Base-by-base conservation (phyloP, 106 monocot genomes). In the Posidonia australis region DNA sequence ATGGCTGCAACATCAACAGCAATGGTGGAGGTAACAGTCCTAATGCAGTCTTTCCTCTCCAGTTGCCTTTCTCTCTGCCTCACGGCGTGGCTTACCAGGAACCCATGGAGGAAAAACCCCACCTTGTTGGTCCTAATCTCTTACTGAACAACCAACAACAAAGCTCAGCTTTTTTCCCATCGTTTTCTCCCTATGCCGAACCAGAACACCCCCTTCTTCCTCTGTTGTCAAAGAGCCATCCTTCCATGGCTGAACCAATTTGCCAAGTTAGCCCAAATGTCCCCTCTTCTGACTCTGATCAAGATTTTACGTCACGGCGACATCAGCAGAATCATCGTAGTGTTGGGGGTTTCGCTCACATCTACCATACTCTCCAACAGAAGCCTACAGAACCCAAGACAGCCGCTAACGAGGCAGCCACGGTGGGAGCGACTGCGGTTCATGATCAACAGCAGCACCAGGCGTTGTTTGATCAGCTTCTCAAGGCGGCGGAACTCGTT, bases 401-500 rank as follows among this genome's bases (percentile, higher is more conserved):
- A n/a, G n/a, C n/a, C n/a, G n/a, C n/a, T n/a, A n/a, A n/a, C n/a
- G n/a, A n/a, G n/a, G n/a, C n/a, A n/a, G n/a, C n/a, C n/a, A 9
- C 0, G 28, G 13, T 32, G 24, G 65, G 20, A 43, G 58, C 32
- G 49, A 30, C 1, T 1, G 57, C 56, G 1, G 44, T 26, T 28
- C 41, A 9, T 19, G 62, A 52, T 12, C 73, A 64, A 31, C 72
- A 72, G 65, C 77, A 77, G 71, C 83, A 78, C 10, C 78, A 80
- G 65, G 74, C 70, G n/a, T 18, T 84, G 22, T 65, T 87, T 17
- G 80, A 87, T 46, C 82, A 76, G 74, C 83, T 96, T 32, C 69
- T 80, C 62, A 76, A 82, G 74, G 96, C 87, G 21, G 96, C 96
- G 1, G 79, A 87, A 80, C 69, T 84, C 17, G 62, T 87, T 57